Base-by-base conservation (phyloP, 345 rosid genomes). In the Salix brachista region DNA sequence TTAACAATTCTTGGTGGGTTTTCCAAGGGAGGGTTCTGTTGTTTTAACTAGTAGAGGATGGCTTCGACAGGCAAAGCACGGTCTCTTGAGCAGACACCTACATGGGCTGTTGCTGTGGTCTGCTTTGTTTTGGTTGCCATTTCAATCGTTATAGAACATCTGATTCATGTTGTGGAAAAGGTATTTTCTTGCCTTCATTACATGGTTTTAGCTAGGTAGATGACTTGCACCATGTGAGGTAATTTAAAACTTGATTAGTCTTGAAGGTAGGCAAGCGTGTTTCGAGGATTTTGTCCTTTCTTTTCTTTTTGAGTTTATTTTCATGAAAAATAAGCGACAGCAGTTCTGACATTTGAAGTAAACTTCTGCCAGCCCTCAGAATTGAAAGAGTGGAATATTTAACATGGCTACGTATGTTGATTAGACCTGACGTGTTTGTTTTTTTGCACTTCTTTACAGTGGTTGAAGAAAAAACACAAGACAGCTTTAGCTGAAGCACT, bases 101-200 rank as follows among this genome's bases (percentile, higher is more conserved):
- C 99, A 12, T 95, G 99, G 99, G 94, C 98, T 34, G 88, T 95
- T 72, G 98, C 99, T 65, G 87, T 81, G 65, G 98, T 95, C 60
- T 91, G 90, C 80, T 86, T 91, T 71, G 92, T 84, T 64, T 66
- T 95, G 80, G 75, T 95, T 75, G 84, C 80, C 70, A 82, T 93
- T 68, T 95, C 99, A 42, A 87, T 95, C 75, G 17, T 87, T 81
- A 86, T 93, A 17, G 99, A 95, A 75, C 91, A 85, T 71, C 52
- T 82, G 72, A 77, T 93, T 74, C 97, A 95, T 80, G 62, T 86
- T 52, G n/a, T 84, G 0, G 93, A 86, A 74, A 84, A 88, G 79
- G 97, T 90, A 73, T 65, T 81, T 50, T 4, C 48, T 42, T 70
- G 4, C 21, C 8, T 30, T 42, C 5, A 42, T 44, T 69, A 25